Evolutionary conservation across 2,329 filamentous ascomycete genomes (phyloP).

Genomic region (Trichoderma harzianum): DNA sequence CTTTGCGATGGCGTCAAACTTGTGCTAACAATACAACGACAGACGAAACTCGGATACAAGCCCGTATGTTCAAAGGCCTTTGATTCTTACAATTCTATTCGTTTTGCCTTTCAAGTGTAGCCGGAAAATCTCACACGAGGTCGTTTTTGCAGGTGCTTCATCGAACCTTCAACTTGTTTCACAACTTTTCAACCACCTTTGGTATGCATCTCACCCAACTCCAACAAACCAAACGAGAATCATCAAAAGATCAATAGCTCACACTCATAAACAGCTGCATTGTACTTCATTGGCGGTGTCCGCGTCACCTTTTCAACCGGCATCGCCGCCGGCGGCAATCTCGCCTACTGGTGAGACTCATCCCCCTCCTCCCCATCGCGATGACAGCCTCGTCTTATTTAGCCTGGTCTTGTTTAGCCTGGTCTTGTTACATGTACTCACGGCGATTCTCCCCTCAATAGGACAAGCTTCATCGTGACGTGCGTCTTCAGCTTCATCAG

Average conservation of each 20-base stretch:
- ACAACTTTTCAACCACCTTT: slow-evolving; percentile 59
- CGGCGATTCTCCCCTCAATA: slow-evolving; percentile 24
- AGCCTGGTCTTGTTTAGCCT: neutral
- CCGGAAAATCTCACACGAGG: neutral
- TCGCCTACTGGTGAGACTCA: slow-evolving; percentile 53
- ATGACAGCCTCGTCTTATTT: too few species aligned
- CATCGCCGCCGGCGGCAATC: slow-evolving; percentile 57
- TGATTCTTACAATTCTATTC: too few species aligned
- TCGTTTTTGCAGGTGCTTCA: slow-evolving; percentile 47
- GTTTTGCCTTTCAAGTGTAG: neutral
- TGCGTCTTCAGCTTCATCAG: slow-evolving; percentile 60
- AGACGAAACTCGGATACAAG: slow-evolving; percentile 28
- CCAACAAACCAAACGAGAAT: neutral
- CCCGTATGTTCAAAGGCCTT: slow-evolving; percentile 20
- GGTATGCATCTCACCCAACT: slow-evolving; percentile 36
- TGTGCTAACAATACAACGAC: neutral
- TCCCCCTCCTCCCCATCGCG: neutral
- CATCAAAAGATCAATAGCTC: neutral
- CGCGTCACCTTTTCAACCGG: slow-evolving; percentile 61
- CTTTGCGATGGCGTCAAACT: neutral
- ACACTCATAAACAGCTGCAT: slow-evolving; percentile 39
- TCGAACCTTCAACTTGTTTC: slow-evolving; percentile 53
- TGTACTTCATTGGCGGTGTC: slow-evolving; percentile 60
- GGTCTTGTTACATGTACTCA: neutral
- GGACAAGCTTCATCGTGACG: slow-evolving; percentile 59